These are phyloP conservation scores for Microsporum canis DNA, from an alignment of 2,329 filamentous ascomycete species.

Conservation along the genomic window DNA sequence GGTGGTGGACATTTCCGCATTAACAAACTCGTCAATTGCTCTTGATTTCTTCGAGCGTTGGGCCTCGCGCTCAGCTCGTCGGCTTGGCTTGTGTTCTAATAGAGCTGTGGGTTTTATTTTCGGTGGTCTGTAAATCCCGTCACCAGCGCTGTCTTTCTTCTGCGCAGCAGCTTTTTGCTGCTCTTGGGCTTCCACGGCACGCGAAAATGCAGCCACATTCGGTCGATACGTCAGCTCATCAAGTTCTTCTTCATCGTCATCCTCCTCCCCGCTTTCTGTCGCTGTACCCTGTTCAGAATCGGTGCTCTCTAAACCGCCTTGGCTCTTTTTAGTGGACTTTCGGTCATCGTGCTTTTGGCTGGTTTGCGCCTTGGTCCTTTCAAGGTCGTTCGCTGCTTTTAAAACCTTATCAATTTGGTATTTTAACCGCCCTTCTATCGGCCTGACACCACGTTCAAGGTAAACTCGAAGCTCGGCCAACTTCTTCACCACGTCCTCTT, in stretches of 20 bases:
- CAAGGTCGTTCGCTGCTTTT: constrained; percentile 57
- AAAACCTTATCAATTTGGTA: constrained; percentile 96
- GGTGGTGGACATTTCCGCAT: constrained; percentile 67
- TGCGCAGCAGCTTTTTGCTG: constrained; percentile 16
- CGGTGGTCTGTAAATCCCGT: constrained; percentile 79
- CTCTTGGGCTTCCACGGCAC: constrained; percentile 27
- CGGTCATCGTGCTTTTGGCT: constrained; percentile 17
- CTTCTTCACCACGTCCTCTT: constrained; percentile 60
- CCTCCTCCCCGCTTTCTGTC: constrained; percentile 22
- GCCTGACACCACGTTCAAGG: constrained; percentile 81
- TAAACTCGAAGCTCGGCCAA: constrained; percentile 87
- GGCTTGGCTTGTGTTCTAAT: constrained; percentile 47
- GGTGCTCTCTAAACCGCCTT: constrained; percentile 24
- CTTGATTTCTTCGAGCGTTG: constrained; percentile 60
- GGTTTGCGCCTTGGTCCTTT: constrained; percentile 20
- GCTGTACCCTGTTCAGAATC: constrained; percentile 11
- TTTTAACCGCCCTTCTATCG: constrained; percentile 77
- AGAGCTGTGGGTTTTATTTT: constrained; percentile 78
- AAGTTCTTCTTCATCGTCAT: constrained; percentile 33
- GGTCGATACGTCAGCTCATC: constrained; percentile 54
- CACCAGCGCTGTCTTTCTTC: constrained; percentile 26
- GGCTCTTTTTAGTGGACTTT: constrained; percentile 17
- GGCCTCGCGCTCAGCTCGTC: constrained; percentile 48
- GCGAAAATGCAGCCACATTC: constrained; percentile 41
- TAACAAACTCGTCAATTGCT: constrained; percentile 85